phyloP scores from a whole-genome alignment of 1,284 basidiomycete genomes.

The Porodaedalea pini region DNA sequence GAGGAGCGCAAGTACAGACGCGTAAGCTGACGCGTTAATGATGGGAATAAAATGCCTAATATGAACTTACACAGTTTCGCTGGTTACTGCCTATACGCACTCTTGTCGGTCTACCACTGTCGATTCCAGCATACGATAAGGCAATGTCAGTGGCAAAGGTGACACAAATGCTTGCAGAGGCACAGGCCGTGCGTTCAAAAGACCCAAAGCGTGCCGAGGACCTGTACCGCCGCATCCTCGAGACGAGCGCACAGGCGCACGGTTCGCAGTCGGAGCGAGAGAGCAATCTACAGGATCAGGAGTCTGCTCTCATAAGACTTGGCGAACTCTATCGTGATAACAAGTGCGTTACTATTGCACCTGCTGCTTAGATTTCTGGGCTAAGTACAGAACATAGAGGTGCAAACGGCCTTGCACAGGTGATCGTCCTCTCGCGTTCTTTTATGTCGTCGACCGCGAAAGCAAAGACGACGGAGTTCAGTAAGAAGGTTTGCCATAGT shows the following conservation, averaged over 20 bases:
- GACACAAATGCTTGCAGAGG: constrained; percentile 50
- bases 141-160: constrained; percentile 34
- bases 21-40: constrained; percentile 15
- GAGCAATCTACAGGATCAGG: constrained; percentile 74
- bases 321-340: constrained; percentile 87
- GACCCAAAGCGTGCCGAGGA: constrained; percentile 54
- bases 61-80: constrained; percentile 14
- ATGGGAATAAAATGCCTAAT: constrained; percentile 5
- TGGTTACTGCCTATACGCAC: constrained; percentile 11
- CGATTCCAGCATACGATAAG: background rate
- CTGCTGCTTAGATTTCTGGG: background rate
- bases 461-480: constrained; percentile 97
- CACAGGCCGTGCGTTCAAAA: constrained; percentile 38
- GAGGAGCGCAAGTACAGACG: constrained; percentile 8
- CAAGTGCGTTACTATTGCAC: constrained; percentile 48
- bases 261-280: constrained; percentile 42
- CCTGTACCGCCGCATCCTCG: constrained; percentile 68
- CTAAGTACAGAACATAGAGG: constrained; percentile 50
- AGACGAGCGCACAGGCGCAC: constrained; percentile 29
- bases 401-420: constrained; percentile 79
- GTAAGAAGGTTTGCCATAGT: constrained; percentile 42
- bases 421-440: constrained; percentile 81
- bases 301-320: constrained; percentile 81
- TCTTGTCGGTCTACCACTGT: constrained; percentile 9
- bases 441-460: constrained; percentile 97